These are phyloP conservation scores for Pleodorina starrii DNA, from an alignment of 139 green algal genomes.

Conservation along the genomic window DNA sequence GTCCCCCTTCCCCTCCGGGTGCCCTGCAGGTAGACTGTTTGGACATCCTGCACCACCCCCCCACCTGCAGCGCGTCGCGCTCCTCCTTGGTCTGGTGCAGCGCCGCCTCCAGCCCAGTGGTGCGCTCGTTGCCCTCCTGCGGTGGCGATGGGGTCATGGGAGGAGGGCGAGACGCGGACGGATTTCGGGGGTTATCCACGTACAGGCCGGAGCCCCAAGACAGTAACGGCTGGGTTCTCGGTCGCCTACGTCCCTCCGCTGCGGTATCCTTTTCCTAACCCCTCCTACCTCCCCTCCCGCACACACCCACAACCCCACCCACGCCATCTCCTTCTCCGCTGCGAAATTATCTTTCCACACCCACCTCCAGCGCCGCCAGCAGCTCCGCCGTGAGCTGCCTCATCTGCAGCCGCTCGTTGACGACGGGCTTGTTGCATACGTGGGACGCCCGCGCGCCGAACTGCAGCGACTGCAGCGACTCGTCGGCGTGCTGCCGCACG, in stretches of 20 bases:
- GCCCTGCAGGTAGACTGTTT: too few relatives aligned
- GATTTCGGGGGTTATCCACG: too few relatives aligned
- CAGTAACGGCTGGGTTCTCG: too few relatives aligned
- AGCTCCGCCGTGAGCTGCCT: constrained; percentile 45
- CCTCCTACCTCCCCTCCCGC: too few relatives aligned
- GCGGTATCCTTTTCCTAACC: too few relatives aligned
- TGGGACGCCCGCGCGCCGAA: constrained; percentile 86
- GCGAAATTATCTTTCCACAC: too few relatives aligned
- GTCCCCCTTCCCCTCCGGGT: too few relatives aligned
- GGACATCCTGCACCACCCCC: too few relatives aligned
- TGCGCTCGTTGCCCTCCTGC: constrained; percentile 52
- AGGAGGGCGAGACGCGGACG: not conserved
- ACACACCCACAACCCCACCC: not conserved
- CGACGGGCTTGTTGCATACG: constrained; percentile 79
- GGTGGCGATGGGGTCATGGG: not conserved
- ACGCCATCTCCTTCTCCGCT: too few relatives aligned
- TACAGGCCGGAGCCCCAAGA: too few relatives aligned
- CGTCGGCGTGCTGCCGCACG: constrained; percentile 78
- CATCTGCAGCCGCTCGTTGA: constrained; percentile 70
- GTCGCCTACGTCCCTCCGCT: too few relatives aligned
- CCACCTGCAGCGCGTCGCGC: constrained; percentile 59
- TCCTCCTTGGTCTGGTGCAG: constrained; percentile 75
- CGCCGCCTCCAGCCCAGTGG: constrained; percentile 62
- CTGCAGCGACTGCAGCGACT: constrained; percentile 85
- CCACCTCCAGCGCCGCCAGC: constrained; percentile 45